These are phyloP conservation scores for Rhodotorula sp. DNA, from an alignment of 1,284 basidiomycete genomes.

Conservation along the genomic window DNA sequence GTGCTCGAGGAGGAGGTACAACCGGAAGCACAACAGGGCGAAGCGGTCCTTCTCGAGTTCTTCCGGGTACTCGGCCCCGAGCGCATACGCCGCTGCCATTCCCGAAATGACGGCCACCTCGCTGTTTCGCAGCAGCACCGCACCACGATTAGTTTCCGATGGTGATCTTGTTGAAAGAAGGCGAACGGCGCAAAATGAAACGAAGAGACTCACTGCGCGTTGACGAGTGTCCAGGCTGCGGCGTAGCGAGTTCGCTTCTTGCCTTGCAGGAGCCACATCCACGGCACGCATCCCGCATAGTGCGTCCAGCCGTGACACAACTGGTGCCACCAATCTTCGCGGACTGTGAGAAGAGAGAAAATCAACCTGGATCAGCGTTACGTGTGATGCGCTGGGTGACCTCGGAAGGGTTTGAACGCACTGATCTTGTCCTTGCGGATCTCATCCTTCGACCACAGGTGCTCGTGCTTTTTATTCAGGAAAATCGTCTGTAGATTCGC, in stretches of 20 bases:
- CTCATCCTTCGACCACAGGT: slow-evolving; percentile 59
- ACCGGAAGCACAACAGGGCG: slow-evolving; percentile 48
- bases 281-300: slow-evolving; percentile 60
- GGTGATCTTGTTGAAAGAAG: slow-evolving; percentile 52
- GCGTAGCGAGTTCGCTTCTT: slow-evolving; percentile 54
- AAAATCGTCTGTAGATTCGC: slow-evolving; percentile 62
- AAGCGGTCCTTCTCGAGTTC: slow-evolving; percentile 47
- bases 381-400: background rate
- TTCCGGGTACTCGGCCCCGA: slow-evolving; percentile 58
- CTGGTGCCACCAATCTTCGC: slow-evolving; percentile 48
- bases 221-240: slow-evolving; percentile 48
- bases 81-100: slow-evolving; percentile 60
- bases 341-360: background rate
- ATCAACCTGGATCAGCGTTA: background rate
- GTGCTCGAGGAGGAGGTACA: slow-evolving; percentile 45
- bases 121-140: background rate
- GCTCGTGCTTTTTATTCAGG: slow-evolving; percentile 57
- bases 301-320: slow-evolving; percentile 45
- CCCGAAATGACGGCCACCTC: slow-evolving; percentile 61
- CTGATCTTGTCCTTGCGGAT: slow-evolving; percentile 56
- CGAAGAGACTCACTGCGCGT: slow-evolving; percentile 30
- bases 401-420: slow-evolving; percentile 6
- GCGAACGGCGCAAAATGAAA: slow-evolving; percentile 39
- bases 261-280: slow-evolving; percentile 63
- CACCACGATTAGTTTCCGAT: slow-evolving; percentile 3